These are phyloP conservation scores for Penicillium corylophilum DNA, from an alignment of 2,329 filamentous ascomycete genomes.

Conservation along the genomic window DNA sequence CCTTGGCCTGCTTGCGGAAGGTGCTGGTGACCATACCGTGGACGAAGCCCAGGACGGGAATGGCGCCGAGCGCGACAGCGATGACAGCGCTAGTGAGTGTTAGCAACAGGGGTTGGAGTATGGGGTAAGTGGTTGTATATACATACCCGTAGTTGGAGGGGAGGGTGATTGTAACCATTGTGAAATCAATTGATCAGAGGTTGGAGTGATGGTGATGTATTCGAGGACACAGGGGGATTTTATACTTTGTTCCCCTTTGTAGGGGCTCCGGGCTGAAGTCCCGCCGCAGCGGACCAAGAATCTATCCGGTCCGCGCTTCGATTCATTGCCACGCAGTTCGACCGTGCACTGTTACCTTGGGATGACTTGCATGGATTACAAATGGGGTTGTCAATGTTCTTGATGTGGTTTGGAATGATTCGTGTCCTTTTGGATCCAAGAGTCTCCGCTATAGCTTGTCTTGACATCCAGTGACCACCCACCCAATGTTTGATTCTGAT, in stretches of 20 bases:
- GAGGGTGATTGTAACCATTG: slow-evolving; percentile 44
- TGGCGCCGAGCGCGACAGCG: slow-evolving; percentile 53
- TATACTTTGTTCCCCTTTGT: neutral
- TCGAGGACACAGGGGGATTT: neutral
- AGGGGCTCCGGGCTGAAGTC: neutral
- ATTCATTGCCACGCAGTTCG: slow-evolving; percentile 4
- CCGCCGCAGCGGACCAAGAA: slow-evolving; percentile 7
- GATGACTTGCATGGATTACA: too few species aligned
- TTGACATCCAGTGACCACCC: neutral
- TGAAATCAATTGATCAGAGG: slow-evolving; percentile 15
- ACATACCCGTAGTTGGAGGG: slow-evolving; percentile 52
- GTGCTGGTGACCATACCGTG: slow-evolving; percentile 49
- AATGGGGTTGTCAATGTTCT: neutral
- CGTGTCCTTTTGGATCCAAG: neutral
- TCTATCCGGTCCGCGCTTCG: slow-evolving; percentile 11
- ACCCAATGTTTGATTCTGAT: neutral
- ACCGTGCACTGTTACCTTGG: neutral
- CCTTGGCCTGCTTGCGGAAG: slow-evolving; percentile 53
- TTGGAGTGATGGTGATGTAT: neutral
- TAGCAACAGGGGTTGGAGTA: neutral
- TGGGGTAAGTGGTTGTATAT: neutral
- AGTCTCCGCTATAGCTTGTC: neutral
- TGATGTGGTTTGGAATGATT: neutral
- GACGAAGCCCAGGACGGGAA: slow-evolving; percentile 53
- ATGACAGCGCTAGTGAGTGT: slow-evolving; percentile 52